Conservation (phyloP, 768 basidiomycete genomes). For the Leccinum barrowsii region DNA sequence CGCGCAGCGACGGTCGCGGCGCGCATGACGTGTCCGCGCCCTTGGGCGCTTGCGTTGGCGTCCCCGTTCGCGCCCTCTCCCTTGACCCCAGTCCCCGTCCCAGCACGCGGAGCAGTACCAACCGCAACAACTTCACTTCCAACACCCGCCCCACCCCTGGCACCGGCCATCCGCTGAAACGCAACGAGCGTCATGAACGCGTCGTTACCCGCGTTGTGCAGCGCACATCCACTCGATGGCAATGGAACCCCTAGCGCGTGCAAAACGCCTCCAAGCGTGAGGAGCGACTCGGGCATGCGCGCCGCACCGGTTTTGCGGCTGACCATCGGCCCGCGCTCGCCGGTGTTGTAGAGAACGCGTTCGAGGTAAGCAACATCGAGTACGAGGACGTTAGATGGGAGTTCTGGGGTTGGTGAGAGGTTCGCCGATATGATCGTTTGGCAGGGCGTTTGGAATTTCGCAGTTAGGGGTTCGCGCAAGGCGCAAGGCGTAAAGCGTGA, state of each 20-base stretch:
- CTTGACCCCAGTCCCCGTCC: background rate
- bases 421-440: background rate
- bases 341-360: conserved; percentile 54
- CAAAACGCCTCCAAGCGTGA: conserved; percentile 65
- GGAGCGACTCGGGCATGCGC: conserved; percentile 48
- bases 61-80: background rate
- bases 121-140: background rate
- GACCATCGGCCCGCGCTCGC: conserved; percentile 56
- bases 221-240: conserved; percentile 27
- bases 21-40: background rate
- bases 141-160: conserved; percentile 25
- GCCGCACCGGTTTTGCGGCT: conserved; percentile 55
- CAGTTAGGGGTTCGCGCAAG: background rate
- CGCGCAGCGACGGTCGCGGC: conserved; percentile 18
- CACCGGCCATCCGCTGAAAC: conserved; percentile 67
- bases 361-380: conserved; percentile 67
- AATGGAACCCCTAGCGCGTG: conserved; percentile 45
- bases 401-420: conserved; percentile 39
- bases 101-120: background rate
- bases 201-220: conserved; percentile 81
- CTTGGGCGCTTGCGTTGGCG: background rate
- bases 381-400: conserved; percentile 69
- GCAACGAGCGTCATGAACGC: conserved; percentile 66
- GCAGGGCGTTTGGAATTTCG: background rate
- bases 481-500: background rate